A percentile compares a stretch with the other conserved stretches of the same genome.
These are phyloP conservation scores for Poa annua DNA, from an alignment of 176 grass and related monocot genomes.

Conservation along the genomic window DNA sequence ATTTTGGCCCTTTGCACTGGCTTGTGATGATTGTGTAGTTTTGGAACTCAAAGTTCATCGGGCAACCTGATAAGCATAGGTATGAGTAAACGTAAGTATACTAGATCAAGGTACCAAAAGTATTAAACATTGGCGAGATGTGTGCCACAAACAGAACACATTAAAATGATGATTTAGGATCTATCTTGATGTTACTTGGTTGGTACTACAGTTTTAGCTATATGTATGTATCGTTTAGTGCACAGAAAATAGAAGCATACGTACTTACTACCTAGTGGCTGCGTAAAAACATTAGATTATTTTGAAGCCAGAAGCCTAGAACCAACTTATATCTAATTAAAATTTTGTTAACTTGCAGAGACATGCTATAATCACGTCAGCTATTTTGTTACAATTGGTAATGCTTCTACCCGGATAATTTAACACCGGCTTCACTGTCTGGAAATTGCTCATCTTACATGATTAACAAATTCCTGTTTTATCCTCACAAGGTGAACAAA, in stretches of 20 bases:
- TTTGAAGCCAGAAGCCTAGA: too few species aligned
- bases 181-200: constrained; percentile 4
- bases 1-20: constrained; percentile 80
- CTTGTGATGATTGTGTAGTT: constrained; percentile 78
- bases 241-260: too few species aligned
- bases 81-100: constrained; percentile 15
- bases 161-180: constrained; percentile 14
- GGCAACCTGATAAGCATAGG: constrained; percentile 51
- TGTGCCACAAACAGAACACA: background rate
- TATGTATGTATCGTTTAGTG: background rate
- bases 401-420: too few species aligned
- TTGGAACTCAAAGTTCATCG: constrained; percentile 64
- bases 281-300: too few species aligned
- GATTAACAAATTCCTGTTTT: background rate
- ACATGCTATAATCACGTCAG: too few species aligned
- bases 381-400: too few species aligned
- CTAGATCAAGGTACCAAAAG: constrained; percentile 28
- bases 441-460: too few species aligned
- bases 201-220: background rate
- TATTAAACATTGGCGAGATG: constrained; percentile 3
- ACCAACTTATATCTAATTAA: too few species aligned
- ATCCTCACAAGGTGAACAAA: constrained; percentile 7
- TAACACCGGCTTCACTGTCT: too few species aligned
- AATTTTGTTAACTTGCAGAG: too few species aligned
- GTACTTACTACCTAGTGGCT: too few species aligned